phyloP scores from a whole-genome alignment of 768 basidiomycete species.

The Phanerochaete sordida region DNA sequence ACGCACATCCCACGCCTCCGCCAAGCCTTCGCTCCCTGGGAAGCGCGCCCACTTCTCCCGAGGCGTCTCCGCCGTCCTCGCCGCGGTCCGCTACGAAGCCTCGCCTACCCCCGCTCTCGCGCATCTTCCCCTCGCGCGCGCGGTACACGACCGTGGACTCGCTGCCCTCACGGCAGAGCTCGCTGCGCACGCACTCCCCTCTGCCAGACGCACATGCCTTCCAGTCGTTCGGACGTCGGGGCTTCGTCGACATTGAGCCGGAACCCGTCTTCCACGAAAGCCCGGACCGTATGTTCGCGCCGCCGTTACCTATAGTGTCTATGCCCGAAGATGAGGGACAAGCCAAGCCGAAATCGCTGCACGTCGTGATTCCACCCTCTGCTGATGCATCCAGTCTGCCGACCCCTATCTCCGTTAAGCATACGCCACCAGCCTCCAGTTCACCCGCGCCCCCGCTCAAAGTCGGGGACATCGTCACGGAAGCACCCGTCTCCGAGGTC shows the following conservation, averaged over 20 bases:
- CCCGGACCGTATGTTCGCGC: background rate
- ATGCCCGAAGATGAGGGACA: background rate
- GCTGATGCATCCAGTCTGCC: slow-evolving; percentile 8
- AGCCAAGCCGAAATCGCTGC: slow-evolving; percentile 2
- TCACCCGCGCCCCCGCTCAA: slow-evolving; percentile 12
- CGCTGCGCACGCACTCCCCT: slow-evolving; percentile 15
- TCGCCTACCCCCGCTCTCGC: slow-evolving; percentile 25
- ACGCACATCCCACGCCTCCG: slow-evolving; percentile 20
- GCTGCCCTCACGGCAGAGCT: slow-evolving; percentile 13
- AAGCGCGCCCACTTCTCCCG: slow-evolving; percentile 17
- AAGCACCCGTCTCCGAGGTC: background rate
- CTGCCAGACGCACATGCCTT: slow-evolving; percentile 6
- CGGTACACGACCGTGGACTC: slow-evolving; percentile 28
- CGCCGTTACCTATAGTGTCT: background rate
- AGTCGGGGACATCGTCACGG: background rate
- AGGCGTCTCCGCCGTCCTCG: slow-evolving; percentile 16
- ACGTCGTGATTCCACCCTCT: slow-evolving; percentile 5
- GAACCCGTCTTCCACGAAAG: background rate
- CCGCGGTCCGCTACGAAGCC: slow-evolving; percentile 20
- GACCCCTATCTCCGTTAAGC: slow-evolving; percentile 8
- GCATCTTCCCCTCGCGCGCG: slow-evolving; percentile 37
- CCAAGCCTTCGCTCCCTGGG: slow-evolving; percentile 22
- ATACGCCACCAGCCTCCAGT: slow-evolving; percentile 5
- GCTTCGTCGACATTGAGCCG: slow-evolving; percentile 9
- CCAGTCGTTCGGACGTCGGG: slow-evolving; percentile 6